Percentiles rank a stretch among this genome's conserved stretches.
phyloP scores from a whole-genome alignment of 148 eudicot genomes.

The Cornus suecica region DNA sequence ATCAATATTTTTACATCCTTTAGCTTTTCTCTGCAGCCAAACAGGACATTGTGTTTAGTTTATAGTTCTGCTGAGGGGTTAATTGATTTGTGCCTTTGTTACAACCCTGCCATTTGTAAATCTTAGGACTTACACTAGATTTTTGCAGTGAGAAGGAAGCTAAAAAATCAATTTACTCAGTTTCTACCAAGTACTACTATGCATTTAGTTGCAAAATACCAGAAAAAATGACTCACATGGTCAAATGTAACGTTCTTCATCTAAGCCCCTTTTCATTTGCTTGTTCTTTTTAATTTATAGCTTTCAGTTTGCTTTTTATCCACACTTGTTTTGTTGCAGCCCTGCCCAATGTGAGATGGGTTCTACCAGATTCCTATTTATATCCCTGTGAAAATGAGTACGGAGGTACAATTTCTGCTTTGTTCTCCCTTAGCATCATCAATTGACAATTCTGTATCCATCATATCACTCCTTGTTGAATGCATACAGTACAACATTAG shows the following conservation, averaged over 20 bases:
- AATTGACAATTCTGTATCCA: background rate
- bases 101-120: too few species aligned
- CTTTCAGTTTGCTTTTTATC: background rate
- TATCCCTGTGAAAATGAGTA: slow-evolving; percentile 51
- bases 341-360: slow-evolving; percentile 59
- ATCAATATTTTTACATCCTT: background rate
- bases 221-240: slow-evolving; percentile 40
- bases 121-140: background rate
- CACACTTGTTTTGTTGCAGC: slow-evolving; percentile 34
- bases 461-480: background rate
- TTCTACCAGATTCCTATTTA: slow-evolving; percentile 68
- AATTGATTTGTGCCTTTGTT: too few species aligned
- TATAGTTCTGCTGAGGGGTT: background rate
- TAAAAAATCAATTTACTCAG: slow-evolving; percentile 70
- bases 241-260: slow-evolving; percentile 44
- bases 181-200: slow-evolving; percentile 63
- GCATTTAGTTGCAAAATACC: slow-evolving; percentile 60
- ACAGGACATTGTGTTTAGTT: background rate
- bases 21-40: background rate
- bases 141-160: slow-evolving; percentile 62
- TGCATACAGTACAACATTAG: background rate
- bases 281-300: background rate
- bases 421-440: background rate
- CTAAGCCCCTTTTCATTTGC: background rate
- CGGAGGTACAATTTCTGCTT: slow-evolving; percentile 47